Percentiles rank a stretch among this genome's conserved stretches.
Evolutionary conservation across 768 basidiomycete species (phyloP).

Genomic region (Pulveroboletus sp.): DNA sequence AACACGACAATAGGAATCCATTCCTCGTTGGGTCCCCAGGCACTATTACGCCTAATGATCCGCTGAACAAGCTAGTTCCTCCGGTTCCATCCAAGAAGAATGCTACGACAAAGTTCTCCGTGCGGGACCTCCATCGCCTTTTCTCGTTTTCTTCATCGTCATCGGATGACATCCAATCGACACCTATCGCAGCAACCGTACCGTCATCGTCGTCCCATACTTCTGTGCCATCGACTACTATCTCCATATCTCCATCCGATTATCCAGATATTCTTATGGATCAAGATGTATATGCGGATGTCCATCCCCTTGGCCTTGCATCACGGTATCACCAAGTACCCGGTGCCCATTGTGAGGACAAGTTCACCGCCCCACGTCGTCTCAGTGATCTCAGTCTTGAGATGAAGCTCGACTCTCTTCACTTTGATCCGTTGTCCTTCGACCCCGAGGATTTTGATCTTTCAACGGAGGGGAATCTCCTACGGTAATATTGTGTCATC

Average conservation of each 20-base stretch:
- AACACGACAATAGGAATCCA: constrained; percentile 26
- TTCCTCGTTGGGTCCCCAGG: constrained; percentile 15
- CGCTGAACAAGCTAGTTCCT: constrained; percentile 27
- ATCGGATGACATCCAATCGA: constrained; percentile 5
- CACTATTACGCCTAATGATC: constrained; percentile 10
- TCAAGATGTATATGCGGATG: constrained; percentile 13
- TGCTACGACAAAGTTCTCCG: constrained; percentile 31
- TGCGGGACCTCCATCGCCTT: constrained; percentile 35
- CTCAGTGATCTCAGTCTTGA: constrained; percentile 50
- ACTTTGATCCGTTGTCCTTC: constrained; percentile 70
- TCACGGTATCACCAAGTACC: constrained; percentile 4
- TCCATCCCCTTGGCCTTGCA: constrained; percentile 14
- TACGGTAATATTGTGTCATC: constrained; percentile 12
- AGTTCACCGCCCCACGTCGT: constrained; percentile 5
- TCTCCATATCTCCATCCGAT: constrained; percentile 11
- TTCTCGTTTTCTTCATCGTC: constrained; percentile 27
- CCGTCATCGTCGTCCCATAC: background rate
- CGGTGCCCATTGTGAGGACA: background rate
- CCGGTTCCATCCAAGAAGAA: constrained; percentile 34
- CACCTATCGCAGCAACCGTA: constrained; percentile 1
- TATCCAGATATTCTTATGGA: constrained; percentile 19
- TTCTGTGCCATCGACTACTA: constrained; percentile 9
- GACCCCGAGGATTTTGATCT: constrained; percentile 54
- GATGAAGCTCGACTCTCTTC: constrained; percentile 69
- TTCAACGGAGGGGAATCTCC: constrained; percentile 15